Percentiles rank a stretch among this genome's conserved stretches.
These are phyloP conservation scores for Penicillium herquei DNA, from an alignment of 495 filamentous ascomycete species.

Conservation along the genomic window DNA sequence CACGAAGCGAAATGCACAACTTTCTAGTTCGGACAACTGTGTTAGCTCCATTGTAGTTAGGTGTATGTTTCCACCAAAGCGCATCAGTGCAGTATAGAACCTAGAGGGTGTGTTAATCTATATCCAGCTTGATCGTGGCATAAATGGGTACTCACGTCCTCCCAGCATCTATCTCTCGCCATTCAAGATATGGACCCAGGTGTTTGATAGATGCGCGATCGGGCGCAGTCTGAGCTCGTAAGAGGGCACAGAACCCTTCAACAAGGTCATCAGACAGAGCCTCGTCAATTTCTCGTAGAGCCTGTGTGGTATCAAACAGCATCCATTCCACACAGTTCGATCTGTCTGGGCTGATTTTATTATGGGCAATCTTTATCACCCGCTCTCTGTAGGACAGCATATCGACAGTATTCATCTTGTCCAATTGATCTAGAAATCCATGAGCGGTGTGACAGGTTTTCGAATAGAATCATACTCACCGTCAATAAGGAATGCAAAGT, in stretches of 20 bases:
- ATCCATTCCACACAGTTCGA: constrained; percentile 17
- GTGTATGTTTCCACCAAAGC: constrained; percentile 17
- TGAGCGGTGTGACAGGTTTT: neutral
- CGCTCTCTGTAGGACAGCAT: constrained; percentile 21
- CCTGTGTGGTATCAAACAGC: constrained; percentile 14
- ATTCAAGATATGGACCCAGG: constrained; percentile 18
- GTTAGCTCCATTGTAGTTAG: constrained; percentile 6
- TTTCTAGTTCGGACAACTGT: constrained; percentile 9
- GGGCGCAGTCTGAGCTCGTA: constrained; percentile 17
- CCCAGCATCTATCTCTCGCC: constrained; percentile 20
- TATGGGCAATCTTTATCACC: constrained; percentile 12
- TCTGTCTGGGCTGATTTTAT: constrained; percentile 6
- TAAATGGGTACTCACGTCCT: constrained; percentile 9
- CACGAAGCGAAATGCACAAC: constrained; percentile 18
- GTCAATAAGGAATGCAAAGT: constrained; percentile 19
- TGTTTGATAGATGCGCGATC: constrained; percentile 12
- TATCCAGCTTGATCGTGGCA: too few relatives aligned
- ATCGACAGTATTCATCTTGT: constrained; percentile 20
- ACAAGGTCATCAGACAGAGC: constrained; percentile 11
- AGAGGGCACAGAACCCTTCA: constrained; percentile 19
- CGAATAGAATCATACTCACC: constrained; percentile 1
- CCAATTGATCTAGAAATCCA: constrained; percentile 15
- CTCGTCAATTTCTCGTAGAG: constrained; percentile 14
- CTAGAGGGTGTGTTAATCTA: neutral
- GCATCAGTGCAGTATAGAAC: constrained; percentile 22